These are phyloP conservation scores for Penicillium sp. DNA, from an alignment of 2,329 filamentous ascomycete species.

Conservation along the genomic window DNA sequence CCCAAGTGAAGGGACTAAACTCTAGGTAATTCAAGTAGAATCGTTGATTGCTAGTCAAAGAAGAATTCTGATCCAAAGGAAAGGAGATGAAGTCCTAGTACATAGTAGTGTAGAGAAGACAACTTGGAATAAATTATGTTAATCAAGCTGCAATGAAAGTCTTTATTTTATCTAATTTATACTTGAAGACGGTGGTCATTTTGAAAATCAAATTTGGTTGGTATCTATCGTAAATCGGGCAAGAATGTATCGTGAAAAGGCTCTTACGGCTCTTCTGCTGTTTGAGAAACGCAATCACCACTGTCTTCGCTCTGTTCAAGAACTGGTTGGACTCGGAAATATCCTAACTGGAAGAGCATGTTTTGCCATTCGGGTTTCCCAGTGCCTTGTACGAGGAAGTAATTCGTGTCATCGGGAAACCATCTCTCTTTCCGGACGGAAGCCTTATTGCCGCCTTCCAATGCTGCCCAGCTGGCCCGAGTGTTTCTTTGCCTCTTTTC, in stretches of 20 bases:
- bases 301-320: constrained; percentile 18
- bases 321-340: constrained; percentile 33
- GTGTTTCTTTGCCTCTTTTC: constrained; percentile 71
- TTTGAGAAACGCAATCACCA: constrained; percentile 9
- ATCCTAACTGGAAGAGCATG: constrained; percentile 35
- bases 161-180: too few species aligned
- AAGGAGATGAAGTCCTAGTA: too few species aligned
- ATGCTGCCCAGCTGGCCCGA: constrained; percentile 72
- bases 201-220: background rate
- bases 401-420: constrained; percentile 67
- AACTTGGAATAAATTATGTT: too few species aligned
- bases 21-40: too few species aligned
- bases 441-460: constrained; percentile 73
- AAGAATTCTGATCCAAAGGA: too few species aligned
- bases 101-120: too few species aligned
- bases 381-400: constrained; percentile 67
- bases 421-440: constrained; percentile 72
- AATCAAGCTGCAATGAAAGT: too few species aligned
- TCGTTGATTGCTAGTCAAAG: too few species aligned
- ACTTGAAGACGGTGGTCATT: background rate
- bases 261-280: background rate
- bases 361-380: constrained; percentile 52
- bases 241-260: background rate
- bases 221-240: background rate
- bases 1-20: too few species aligned